Evolutionary conservation across 371 early-diverging fungal genomes (phyloP).

Genomic region (Mortierella sp.): DNA sequence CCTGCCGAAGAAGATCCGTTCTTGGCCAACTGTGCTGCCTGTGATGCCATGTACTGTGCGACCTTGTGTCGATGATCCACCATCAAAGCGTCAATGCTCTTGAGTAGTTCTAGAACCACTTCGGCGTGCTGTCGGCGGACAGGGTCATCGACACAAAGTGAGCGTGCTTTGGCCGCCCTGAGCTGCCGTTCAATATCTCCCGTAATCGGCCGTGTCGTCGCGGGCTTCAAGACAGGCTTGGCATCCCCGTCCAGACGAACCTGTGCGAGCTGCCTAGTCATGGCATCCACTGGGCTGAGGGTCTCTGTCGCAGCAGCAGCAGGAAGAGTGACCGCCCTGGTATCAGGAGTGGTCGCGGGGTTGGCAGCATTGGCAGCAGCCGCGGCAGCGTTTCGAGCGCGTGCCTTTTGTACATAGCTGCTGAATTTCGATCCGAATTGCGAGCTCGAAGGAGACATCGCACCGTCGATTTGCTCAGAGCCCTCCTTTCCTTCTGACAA

Average conservation of each 20-base stretch:
- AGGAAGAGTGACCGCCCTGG: slow-evolving; percentile 8
- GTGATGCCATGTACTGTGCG: slow-evolving; percentile 24
- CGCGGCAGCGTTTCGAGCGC: slow-evolving; percentile 33
- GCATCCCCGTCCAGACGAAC: slow-evolving; percentile 21
- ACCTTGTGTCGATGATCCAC: slow-evolving; percentile 34
- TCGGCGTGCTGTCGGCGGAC: slow-evolving; percentile 45
- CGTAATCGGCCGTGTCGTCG: slow-evolving; percentile 24
- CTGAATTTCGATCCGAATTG: slow-evolving; percentile 14
- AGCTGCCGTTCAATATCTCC: slow-evolving; percentile 33
- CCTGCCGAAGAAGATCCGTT: neutral
- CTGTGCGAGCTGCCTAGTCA: slow-evolving; percentile 36
- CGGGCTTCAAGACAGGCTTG: slow-evolving; percentile 12
- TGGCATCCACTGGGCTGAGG: slow-evolving; percentile 38
- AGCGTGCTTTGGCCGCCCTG: slow-evolving; percentile 42
- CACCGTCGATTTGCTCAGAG: neutral
- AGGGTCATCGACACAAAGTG: slow-evolving; percentile 40
- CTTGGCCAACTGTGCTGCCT: slow-evolving; percentile 1
- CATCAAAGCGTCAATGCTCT: slow-evolving; percentile 45
- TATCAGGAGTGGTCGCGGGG: neutral
- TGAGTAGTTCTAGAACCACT: slow-evolving; percentile 36
- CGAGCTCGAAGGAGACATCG: neutral
- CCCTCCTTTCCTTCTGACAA: neutral
- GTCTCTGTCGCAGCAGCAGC: neutral
- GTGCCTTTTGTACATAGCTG: slow-evolving; percentile 23
- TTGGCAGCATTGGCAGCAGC: slow-evolving; percentile 13